These are phyloP conservation scores for Massariosphaeria phaeospora DNA, from an alignment of 495 filamentous ascomycete species.

Conservation along the genomic window DNA sequence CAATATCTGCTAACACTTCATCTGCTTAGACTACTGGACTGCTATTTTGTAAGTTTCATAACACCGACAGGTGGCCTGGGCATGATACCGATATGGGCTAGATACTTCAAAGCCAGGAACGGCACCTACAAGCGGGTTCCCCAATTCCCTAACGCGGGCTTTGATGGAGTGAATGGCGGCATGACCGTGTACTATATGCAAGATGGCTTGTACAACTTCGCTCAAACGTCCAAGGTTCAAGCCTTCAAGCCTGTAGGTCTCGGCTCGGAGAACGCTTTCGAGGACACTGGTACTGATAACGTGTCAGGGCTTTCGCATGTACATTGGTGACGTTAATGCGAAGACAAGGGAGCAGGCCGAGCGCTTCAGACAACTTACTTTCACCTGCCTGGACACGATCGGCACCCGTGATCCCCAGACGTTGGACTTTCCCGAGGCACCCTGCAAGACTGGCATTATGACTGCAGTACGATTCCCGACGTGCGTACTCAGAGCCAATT, in stretches of 20 bases:
- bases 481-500: background rate
- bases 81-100: no score
- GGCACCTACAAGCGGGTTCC: slow-evolving; percentile 25
- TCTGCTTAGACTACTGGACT: slow-evolving; percentile 28
- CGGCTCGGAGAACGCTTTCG: background rate
- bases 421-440: slow-evolving; percentile 11
- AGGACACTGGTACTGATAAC: background rate
- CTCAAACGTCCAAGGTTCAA: slow-evolving; percentile 7
- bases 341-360: slow-evolving; percentile 5
- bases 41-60: slow-evolving; percentile 12
- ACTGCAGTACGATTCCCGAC: slow-evolving; percentile 20
- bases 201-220: background rate
- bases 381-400: slow-evolving; percentile 19
- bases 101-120: slow-evolving; percentile 24
- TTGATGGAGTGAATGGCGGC: slow-evolving; percentile 18
- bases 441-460: slow-evolving; percentile 27
- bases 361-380: slow-evolving; percentile 21
- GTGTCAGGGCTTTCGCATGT: slow-evolving; percentile 24
- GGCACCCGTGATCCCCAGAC: slow-evolving; percentile 15
- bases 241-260: slow-evolving; percentile 19
- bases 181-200: slow-evolving; percentile 30
- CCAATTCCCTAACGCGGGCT: slow-evolving; percentile 6
- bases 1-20: no score
- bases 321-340: slow-evolving; percentile 21
- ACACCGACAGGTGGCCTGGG: no score